Conservation (phyloP, 2,329 filamentous ascomycete genomes). For the Aplosporella prunicola region DNA sequence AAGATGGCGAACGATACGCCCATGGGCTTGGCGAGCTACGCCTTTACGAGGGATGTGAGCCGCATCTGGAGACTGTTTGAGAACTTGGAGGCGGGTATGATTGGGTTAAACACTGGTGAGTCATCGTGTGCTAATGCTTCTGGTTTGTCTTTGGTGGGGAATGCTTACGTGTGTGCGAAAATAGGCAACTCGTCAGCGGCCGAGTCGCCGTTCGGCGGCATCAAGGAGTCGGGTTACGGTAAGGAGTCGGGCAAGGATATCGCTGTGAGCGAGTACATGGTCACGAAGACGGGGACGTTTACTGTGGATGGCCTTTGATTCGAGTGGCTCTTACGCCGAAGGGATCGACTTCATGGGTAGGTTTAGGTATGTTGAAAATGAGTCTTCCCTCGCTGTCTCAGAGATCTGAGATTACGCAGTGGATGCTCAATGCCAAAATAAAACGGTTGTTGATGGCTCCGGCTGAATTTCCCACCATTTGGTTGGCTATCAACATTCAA, state of each 20-base stretch:
- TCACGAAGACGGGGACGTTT: conserved; percentile 57
- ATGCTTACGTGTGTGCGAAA: background rate
- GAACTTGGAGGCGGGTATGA: conserved; percentile 60
- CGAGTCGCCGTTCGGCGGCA: conserved; percentile 57
- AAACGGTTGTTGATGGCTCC: too few species aligned
- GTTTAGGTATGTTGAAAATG: background rate
- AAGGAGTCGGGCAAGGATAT: conserved; percentile 60
- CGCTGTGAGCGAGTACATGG: conserved; percentile 52
- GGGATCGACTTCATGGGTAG: background rate
- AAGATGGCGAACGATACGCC: conserved; percentile 50
- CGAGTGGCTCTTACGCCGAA: conserved; percentile 39
- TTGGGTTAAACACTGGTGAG: conserved; percentile 53
- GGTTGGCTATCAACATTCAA: too few species aligned
- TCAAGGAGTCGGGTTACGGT: conserved; percentile 59
- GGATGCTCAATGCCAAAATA: too few species aligned
- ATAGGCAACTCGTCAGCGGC: conserved; percentile 54
- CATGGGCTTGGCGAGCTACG: conserved; percentile 58
- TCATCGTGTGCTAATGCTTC: background rate
- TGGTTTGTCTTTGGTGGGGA: background rate
- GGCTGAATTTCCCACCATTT: too few species aligned
- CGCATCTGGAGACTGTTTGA: conserved; percentile 57
- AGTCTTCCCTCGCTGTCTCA: too few species aligned
- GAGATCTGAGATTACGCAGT: too few species aligned
- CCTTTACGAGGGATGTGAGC: conserved; percentile 59
- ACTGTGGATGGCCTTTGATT: conserved; percentile 42